phyloP scores from a whole-genome alignment of 352 stramenopile genomes.

The Phytophthora fragariae region DNA sequence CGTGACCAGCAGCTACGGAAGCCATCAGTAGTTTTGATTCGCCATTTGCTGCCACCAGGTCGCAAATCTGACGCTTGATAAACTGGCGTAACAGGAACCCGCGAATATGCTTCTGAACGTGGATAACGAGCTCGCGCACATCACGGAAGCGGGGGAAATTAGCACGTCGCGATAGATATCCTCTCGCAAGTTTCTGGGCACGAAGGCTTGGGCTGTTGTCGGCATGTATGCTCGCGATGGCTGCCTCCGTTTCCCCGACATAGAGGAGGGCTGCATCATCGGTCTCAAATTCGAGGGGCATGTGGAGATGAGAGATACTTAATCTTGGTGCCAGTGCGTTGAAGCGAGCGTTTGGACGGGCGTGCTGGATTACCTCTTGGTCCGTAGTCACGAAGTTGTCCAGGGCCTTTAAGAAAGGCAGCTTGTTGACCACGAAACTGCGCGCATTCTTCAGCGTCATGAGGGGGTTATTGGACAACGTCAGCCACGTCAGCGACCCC shows the following conservation, averaged over 20 bases:
- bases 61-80: slow-evolving; percentile 56
- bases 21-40: slow-evolving; percentile 57
- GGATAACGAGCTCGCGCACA: slow-evolving; percentile 58
- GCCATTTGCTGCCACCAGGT: slow-evolving; percentile 53
- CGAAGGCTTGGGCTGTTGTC: slow-evolving; percentile 56
- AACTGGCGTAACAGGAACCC: slow-evolving; percentile 68
- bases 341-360: slow-evolving; percentile 47
- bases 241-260: slow-evolving; percentile 35
- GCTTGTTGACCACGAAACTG: slow-evolving; percentile 74
- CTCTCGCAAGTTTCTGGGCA: slow-evolving; percentile 45
- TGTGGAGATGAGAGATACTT: slow-evolving; percentile 42
- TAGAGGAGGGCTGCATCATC: slow-evolving; percentile 53
- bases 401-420: slow-evolving; percentile 64
- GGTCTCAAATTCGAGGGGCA: slow-evolving; percentile 59
- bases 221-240: slow-evolving; percentile 39
- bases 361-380: slow-evolving; percentile 62
- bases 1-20: slow-evolving; percentile 39
- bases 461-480: slow-evolving; percentile 66
- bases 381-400: slow-evolving; percentile 74
- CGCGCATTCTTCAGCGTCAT: slow-evolving; percentile 61
- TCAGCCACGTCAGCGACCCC: slow-evolving; percentile 63
- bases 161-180: slow-evolving; percentile 55
- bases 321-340: slow-evolving; percentile 43
- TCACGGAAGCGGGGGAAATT: slow-evolving; percentile 51
- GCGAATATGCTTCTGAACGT: slow-evolving; percentile 62